A percentile compares a stretch with the other conserved stretches of the same genome.
phyloP scores from a whole-genome alignment of 2,329 filamentous ascomycete species.

The Fonsecaea monophora region DNA sequence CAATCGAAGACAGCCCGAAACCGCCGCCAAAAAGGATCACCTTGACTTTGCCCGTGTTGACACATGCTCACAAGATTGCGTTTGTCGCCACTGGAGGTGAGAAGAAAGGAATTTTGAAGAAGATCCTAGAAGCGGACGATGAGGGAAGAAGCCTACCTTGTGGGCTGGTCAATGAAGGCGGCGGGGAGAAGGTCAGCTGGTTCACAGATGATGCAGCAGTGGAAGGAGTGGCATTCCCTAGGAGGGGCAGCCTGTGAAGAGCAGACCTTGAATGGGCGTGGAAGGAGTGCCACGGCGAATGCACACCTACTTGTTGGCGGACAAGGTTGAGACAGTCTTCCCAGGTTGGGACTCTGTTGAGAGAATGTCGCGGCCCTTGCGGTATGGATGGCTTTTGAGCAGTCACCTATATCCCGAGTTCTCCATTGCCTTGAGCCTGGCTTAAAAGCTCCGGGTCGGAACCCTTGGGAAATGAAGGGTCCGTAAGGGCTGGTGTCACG shows the following conservation, averaged over 20 bases:
- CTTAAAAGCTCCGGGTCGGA: background rate
- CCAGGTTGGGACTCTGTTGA: background rate
- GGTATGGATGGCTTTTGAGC: slow-evolving; percentile 29
- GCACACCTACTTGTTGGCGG: background rate
- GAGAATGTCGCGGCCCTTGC: background rate
- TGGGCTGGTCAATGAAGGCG: slow-evolving; percentile 82
- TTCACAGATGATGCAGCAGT: slow-evolving; percentile 88
- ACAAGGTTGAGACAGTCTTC: background rate
- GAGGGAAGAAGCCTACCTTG: slow-evolving; percentile 79
- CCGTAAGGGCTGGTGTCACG: background rate
- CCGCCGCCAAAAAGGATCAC: slow-evolving; percentile 90
- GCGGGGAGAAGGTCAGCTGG: slow-evolving; percentile 89
- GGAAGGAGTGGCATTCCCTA: slow-evolving; percentile 82
- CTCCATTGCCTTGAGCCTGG: background rate
- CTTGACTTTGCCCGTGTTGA: slow-evolving; percentile 87
- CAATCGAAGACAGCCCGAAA: slow-evolving; percentile 93
- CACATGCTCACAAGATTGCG: slow-evolving; percentile 81
- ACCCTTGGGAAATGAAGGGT: background rate
- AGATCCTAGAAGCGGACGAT: slow-evolving; percentile 79
- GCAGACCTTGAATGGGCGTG: background rate
- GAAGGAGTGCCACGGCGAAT: background rate
- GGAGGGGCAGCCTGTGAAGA: slow-evolving; percentile 69
- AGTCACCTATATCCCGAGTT: slow-evolving; percentile 10
- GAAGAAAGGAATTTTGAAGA: slow-evolving; percentile 90
- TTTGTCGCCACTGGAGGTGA: slow-evolving; percentile 89